Percentiles rank a stretch among this genome's conserved stretches.
Conservation (phyloP, 192 early-diverging fungal species). For the Backusella australiensis region DNA sequence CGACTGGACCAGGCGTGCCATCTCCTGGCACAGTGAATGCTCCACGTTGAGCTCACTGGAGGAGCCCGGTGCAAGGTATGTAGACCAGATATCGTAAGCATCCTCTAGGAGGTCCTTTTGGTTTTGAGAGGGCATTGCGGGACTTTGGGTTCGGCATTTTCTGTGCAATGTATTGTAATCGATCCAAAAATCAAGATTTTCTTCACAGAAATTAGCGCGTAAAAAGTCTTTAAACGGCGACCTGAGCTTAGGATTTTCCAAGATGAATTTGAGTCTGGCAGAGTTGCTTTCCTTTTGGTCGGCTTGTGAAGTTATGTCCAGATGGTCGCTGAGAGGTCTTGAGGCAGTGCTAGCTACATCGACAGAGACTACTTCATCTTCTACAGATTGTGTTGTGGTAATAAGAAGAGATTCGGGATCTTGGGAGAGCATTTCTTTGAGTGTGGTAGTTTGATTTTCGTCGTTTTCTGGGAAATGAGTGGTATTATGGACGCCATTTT, state of each 20-base stretch:
- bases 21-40: constrained; percentile 47
- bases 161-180: constrained; percentile 45
- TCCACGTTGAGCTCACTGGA: constrained; percentile 52
- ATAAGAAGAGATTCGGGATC: constrained; percentile 10
- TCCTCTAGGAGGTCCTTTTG: constrained; percentile 47
- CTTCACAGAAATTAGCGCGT: constrained; percentile 66
- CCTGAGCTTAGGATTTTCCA: constrained; percentile 50
- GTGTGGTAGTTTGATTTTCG: constrained; percentile 1
- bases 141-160: constrained; percentile 43
- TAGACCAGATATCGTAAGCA: constrained; percentile 52
- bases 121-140: constrained; percentile 33
- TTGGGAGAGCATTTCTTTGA: constrained; percentile 6
- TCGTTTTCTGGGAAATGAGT: neutral
- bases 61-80: constrained; percentile 44
- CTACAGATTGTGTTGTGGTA: neutral
- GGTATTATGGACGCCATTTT: neutral
- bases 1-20: constrained; percentile 44
- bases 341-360: neutral
- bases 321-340: neutral
- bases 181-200: constrained; percentile 70
- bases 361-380: constrained; percentile 1
- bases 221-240: constrained; percentile 63
- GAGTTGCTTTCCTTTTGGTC: constrained; percentile 52
- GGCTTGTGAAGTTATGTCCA: neutral
- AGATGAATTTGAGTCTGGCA: constrained; percentile 57